Evolutionary conservation across 208 protist genomes (phyloP).

Genomic region (Leishmania martiniquensis): DNA sequence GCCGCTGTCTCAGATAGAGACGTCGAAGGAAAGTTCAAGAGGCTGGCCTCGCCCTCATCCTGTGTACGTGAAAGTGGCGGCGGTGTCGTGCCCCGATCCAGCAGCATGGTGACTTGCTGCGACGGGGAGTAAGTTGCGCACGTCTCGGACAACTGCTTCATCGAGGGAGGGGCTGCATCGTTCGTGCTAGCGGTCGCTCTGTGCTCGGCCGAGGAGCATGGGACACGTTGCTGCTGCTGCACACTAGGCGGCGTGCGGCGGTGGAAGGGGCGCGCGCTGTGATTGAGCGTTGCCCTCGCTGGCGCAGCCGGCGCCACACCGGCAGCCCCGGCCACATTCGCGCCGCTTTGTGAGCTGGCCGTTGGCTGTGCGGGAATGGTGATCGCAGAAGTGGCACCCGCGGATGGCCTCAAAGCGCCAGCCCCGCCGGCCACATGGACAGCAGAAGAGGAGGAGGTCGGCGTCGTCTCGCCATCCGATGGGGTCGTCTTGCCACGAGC

Average conservation of each 20-base stretch:
- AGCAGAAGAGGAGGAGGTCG: not conserved
- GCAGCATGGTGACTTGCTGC: slow-evolving; percentile 39
- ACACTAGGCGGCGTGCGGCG: slow-evolving; percentile 23
- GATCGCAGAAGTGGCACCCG: not conserved
- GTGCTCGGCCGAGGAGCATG: slow-evolving; percentile 1
- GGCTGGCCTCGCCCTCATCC: slow-evolving; percentile 20
- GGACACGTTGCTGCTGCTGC: slow-evolving; percentile 8
- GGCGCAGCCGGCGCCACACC: not conserved
- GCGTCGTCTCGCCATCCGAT: slow-evolving; percentile 3
- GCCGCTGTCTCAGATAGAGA: slow-evolving; percentile 25
- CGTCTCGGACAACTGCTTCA: slow-evolving; percentile 40
- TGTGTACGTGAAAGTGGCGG: slow-evolving; percentile 20
- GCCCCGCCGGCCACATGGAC: not conserved
- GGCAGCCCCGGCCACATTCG: not conserved
- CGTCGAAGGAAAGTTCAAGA: slow-evolving; percentile 35
- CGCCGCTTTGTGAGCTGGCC: slow-evolving; percentile 1
- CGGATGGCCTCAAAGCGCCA: not conserved
- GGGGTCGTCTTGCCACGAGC: slow-evolving; percentile 18
- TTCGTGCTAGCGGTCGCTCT: not conserved
- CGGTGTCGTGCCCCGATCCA: slow-evolving; percentile 34
- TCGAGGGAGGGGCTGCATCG: slow-evolving; percentile 9
- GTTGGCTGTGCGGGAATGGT: not conserved
- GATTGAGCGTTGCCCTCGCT: slow-evolving; percentile 23
- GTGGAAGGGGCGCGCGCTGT: slow-evolving; percentile 35
- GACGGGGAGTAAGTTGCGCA: slow-evolving; percentile 47